phyloP scores from a whole-genome alignment of 768 basidiomycete species.

The Auriscalpium vulgare region DNA sequence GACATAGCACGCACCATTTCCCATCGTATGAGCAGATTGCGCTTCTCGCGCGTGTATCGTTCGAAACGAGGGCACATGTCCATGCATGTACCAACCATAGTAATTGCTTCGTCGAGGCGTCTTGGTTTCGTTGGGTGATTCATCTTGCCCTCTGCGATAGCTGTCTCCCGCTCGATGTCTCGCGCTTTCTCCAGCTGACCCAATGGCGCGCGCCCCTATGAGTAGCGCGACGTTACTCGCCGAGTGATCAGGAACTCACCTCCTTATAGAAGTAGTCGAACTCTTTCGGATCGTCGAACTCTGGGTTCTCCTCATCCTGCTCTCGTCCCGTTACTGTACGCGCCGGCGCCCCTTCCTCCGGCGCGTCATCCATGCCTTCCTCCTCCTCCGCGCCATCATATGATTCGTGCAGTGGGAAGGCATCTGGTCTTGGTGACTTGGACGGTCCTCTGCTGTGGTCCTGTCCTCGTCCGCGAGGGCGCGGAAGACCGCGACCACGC shows the following conservation, averaged over 20 bases:
- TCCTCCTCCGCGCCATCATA: slow-evolving; percentile 21
- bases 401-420: slow-evolving; percentile 1
- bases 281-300: slow-evolving; percentile 52
- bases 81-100: slow-evolving; percentile 86
- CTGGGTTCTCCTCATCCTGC: slow-evolving; percentile 36
- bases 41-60: slow-evolving; percentile 81
- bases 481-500: slow-evolving; percentile 42
- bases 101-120: slow-evolving; percentile 82
- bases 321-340: slow-evolving; percentile 25
- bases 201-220: neutral
- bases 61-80: slow-evolving; percentile 97
- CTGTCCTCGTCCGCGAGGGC: slow-evolving; percentile 35
- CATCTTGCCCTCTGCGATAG: slow-evolving; percentile 81
- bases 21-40: slow-evolving; percentile 80
- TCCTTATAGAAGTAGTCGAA: slow-evolving; percentile 65
- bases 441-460: slow-evolving; percentile 30
- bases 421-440: slow-evolving; percentile 26
- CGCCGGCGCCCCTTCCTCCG: slow-evolving; percentile 17
- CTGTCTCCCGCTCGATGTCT: slow-evolving; percentile 60
- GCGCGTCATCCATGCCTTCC: slow-evolving; percentile 27
- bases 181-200: slow-evolving; percentile 61
- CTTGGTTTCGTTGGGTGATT: slow-evolving; percentile 77
- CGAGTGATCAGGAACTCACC: slow-evolving; percentile 32
- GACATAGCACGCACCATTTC: slow-evolving; percentile 57
- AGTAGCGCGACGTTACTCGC: slow-evolving; percentile 12